Base-by-base conservation (phyloP, 2,329 filamentous ascomycete species). In the Rhexocercosporidium sp. region DNA sequence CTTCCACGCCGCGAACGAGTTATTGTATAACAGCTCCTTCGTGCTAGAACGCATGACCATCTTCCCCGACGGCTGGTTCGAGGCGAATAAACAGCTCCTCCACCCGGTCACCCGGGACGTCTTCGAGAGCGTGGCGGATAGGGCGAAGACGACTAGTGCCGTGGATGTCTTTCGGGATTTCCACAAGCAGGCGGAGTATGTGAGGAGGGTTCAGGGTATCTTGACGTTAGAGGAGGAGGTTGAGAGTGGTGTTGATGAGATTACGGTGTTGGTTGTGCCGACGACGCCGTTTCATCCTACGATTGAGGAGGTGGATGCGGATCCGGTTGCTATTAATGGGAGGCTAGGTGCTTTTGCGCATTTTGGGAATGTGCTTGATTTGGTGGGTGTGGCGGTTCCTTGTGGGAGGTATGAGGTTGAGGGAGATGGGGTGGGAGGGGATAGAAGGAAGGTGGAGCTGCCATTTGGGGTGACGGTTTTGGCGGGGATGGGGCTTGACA, bases 301-400 rank as follows among this genome's bases (percentile, higher is more conserved):
- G 1, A 82, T 86, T 18, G 75, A 79, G 46, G 82, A 85, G 67
- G 82, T 87, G 65, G 78, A 82, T 12, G 77, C 76, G 16, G 83
- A 86, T 71, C 84, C 84, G 0, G 78, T 87, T 57, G 77, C 72
- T 16, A 79, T 82, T 67, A 87, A 87, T 68, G 80, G 80, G 29
- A 77, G 78, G 22, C 69, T 85, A n/a, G 83, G 83, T 11, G 44
- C 77, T 46, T 87, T 86, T 72, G 83, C 84, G 1, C 84, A 86
- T 70, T 86, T 82, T 72, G 85, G 79, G 2, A 88, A 88, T 72
- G 82, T 87, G 22, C 75, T 87, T 31, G 85, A 88, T 75, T 75
- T 87, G 34, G 82, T 81, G 66, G 82, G 78, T 8, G 69, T 84
- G 41, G 78, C 78, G 47, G 34, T 76, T 11, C 69, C 73, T 11